Evolutionary conservation across 2,329 filamentous ascomycete species (phyloP).

Genomic region (Corniculantispora saksenae): DNA sequence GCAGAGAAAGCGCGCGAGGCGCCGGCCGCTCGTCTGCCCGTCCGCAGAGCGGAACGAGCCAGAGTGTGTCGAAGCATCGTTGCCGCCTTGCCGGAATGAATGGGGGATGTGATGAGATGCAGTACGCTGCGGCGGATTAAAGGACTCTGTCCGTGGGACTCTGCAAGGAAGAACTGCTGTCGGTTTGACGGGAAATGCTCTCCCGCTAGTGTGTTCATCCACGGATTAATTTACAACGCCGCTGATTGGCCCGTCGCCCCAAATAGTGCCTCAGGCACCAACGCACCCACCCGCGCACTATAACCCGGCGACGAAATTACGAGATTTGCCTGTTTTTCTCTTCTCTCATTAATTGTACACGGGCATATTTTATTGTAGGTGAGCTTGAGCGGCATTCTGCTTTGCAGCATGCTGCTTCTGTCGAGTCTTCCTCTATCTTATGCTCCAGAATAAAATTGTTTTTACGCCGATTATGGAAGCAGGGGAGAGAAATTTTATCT

Average conservation of each 20-base stretch:
- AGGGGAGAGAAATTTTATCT: constrained; percentile 60
- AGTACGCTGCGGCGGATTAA: constrained; percentile 37
- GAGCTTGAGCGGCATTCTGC: constrained; percentile 55
- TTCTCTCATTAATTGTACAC: constrained; percentile 61
- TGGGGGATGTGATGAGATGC: constrained; percentile 38
- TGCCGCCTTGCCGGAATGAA: constrained; percentile 56
- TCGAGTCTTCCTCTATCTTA: constrained; percentile 75
- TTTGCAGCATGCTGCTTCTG: constrained; percentile 44
- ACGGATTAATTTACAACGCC: constrained; percentile 46
- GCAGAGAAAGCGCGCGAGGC: constrained; percentile 80
- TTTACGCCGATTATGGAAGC: constrained; percentile 71
- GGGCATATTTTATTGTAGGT: constrained; percentile 73
- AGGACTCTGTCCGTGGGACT: constrained; percentile 44
- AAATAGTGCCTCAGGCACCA: constrained; percentile 40
- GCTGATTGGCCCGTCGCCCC: constrained; percentile 40
- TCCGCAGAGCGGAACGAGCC: constrained; percentile 69
- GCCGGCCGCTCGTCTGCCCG: constrained; percentile 57
- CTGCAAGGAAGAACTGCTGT: constrained; percentile 38
- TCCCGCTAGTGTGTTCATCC: constrained; percentile 37
- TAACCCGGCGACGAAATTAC: constrained; percentile 17
- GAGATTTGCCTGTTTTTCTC: constrained; percentile 37
- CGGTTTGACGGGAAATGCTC: constrained; percentile 38
- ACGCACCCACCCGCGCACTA: constrained; percentile 22
- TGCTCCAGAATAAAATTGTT: constrained; percentile 58
- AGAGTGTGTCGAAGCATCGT: constrained; percentile 70